Conservation (phyloP, 1,284 basidiomycete genomes). For the Papiliotrema laurentii region DNA sequence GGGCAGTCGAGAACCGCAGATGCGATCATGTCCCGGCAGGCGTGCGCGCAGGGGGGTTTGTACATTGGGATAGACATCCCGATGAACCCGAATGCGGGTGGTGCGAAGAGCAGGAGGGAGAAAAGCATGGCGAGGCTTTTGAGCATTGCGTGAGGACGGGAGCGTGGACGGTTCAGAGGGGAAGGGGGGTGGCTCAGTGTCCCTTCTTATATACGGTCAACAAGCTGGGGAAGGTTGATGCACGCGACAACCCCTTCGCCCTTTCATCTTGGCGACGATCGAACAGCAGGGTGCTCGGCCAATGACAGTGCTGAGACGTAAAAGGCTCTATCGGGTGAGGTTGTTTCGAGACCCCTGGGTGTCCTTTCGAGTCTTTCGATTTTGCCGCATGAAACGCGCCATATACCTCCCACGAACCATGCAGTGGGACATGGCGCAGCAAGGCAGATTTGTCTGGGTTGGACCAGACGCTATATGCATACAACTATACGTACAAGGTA, state of each 20-base stretch:
- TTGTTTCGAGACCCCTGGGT: background rate
- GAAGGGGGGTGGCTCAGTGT: too few relatives aligned
- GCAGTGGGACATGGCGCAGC: too few relatives aligned
- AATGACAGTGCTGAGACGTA: background rate
- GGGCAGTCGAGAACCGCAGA: slow-evolving; percentile 6
- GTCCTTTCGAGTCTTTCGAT: background rate
- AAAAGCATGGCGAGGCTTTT: slow-evolving; percentile 1
- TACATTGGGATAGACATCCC: slow-evolving; percentile 12
- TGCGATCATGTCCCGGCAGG: slow-evolving; percentile 10
- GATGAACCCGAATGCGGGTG: slow-evolving; percentile 5
- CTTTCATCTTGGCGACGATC: background rate
- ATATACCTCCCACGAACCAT: too few relatives aligned
- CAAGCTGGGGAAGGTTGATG: too few relatives aligned
- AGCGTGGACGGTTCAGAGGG: too few relatives aligned
- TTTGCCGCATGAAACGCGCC: background rate
- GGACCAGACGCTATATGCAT: too few relatives aligned
- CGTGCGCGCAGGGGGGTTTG: slow-evolving; percentile 12
- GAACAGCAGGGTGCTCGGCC: too few relatives aligned
- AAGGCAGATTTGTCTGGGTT: too few relatives aligned
- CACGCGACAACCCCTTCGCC: too few relatives aligned
- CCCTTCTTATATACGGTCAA: too few relatives aligned
- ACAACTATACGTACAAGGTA: too few relatives aligned
- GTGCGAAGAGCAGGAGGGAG: background rate
- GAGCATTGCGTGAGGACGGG: background rate
- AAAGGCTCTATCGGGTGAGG: slow-evolving; percentile 7